Conservation (phyloP, 2,329 filamentous ascomycete genomes). For the Exutisphaerella laricina region DNA sequence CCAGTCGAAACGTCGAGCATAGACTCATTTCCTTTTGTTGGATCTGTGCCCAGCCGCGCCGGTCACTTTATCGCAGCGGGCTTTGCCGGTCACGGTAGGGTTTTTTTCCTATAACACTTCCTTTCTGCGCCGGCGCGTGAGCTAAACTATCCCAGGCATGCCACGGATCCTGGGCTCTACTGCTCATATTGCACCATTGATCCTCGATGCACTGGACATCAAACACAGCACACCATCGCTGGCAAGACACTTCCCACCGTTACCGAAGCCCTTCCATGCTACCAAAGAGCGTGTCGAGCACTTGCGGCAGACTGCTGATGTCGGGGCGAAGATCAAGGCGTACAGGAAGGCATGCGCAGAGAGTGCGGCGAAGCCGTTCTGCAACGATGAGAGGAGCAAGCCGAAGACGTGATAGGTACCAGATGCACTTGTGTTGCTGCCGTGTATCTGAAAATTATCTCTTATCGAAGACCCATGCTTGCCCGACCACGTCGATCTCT, state of each 20-base stretch:
- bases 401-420: background rate
- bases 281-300: slow-evolving; percentile 27
- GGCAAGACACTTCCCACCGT: slow-evolving; percentile 20
- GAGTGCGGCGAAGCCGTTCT: slow-evolving; percentile 19
- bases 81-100: slow-evolving; percentile 27
- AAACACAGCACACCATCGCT: slow-evolving; percentile 21
- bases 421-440: background rate
- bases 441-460: background rate
- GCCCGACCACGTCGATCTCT: too few relatives aligned
- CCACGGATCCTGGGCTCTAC: slow-evolving; percentile 31
- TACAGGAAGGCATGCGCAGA: slow-evolving; percentile 11
- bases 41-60: slow-evolving; percentile 22
- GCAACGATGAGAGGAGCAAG: slow-evolving; percentile 13
- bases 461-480: too few relatives aligned
- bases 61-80: slow-evolving; percentile 29
- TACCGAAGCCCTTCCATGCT: slow-evolving; percentile 29
- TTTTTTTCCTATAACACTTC: too few relatives aligned
- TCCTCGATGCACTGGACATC: slow-evolving; percentile 23
- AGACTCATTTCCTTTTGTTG: slow-evolving; percentile 27
- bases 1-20: slow-evolving; percentile 15
- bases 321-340: slow-evolving; percentile 14
- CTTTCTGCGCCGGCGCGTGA: too few relatives aligned
- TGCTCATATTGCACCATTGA: slow-evolving; percentile 26
- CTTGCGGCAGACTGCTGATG: slow-evolving; percentile 14
- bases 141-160: too few relatives aligned